Conservation (phyloP, 129 eudicot genomes). For the Centrapalus pauciflorus region DNA sequence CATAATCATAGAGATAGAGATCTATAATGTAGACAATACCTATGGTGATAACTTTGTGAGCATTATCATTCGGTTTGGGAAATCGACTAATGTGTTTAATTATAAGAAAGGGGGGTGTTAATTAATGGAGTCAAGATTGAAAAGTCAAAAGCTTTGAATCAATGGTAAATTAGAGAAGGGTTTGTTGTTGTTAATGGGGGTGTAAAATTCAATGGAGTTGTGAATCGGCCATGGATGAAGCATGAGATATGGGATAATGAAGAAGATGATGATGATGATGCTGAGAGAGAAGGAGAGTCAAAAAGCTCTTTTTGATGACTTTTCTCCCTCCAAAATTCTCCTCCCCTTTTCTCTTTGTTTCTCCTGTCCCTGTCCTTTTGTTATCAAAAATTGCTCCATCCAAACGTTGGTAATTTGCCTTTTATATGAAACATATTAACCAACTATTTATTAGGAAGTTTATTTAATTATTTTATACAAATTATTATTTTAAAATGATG, state of each 20-base stretch:
- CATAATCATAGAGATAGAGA: not conserved
- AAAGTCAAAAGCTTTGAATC: not conserved
- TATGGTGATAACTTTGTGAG: not conserved
- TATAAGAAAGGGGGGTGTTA: conserved; percentile 6
- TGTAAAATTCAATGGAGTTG: not conserved
- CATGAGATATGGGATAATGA: no score
- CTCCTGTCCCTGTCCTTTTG: conserved; percentile 4
- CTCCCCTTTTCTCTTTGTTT: conserved; percentile 13
- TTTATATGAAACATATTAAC: conserved; percentile 13
- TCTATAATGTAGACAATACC: conserved; percentile 9
- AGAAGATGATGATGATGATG: no score
- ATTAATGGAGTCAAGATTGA: no score
- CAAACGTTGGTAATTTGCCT: conserved; percentile 2
- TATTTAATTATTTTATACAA: not conserved
- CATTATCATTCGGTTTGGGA: conserved; percentile 8
- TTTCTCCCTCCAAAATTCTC: conserved; percentile 31
- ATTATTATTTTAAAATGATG: not conserved
- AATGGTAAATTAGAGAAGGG: not conserved
- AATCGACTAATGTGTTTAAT: not conserved
- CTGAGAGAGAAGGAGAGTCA: conserved; percentile 27
- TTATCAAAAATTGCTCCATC: not conserved
- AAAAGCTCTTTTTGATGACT: conserved; percentile 13
- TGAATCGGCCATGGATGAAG: conserved; percentile 11
- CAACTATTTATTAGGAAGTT: not conserved
- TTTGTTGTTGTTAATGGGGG: not conserved